phyloP scores from a whole-genome alignment of 1,284 basidiomycete species.

The Inonotus hispidus region DNA sequence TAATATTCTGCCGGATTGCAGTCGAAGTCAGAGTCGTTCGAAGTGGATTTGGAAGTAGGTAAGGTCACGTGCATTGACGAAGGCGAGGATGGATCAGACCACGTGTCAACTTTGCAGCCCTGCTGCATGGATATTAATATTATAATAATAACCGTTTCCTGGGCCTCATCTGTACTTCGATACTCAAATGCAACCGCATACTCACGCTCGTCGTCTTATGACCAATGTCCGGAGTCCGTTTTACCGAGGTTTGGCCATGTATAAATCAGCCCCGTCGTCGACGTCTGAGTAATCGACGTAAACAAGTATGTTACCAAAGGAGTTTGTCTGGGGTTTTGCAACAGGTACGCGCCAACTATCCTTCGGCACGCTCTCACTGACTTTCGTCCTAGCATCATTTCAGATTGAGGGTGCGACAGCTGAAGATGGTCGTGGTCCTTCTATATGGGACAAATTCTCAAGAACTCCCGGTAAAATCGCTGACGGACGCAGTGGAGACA shows the following conservation, averaged over 20 bases:
- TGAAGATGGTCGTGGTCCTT: slow-evolving; percentile 53
- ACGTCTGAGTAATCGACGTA: no score
- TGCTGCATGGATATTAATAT: no score
- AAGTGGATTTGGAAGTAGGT: no score
- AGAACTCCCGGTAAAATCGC: slow-evolving; percentile 58
- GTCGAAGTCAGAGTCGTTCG: background rate
- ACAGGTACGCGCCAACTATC: slow-evolving; percentile 43
- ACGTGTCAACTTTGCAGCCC: no score
- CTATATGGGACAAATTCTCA: slow-evolving; percentile 73
- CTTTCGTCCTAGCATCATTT: slow-evolving; percentile 29
- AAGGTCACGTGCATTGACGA: no score
- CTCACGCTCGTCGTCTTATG: background rate
- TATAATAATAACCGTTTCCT: no score
- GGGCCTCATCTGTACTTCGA: no score
- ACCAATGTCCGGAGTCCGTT: background rate
- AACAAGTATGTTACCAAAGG: background rate
- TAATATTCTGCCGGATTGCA: slow-evolving; percentile 16
- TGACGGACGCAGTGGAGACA: slow-evolving; percentile 61
- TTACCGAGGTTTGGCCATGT: background rate
- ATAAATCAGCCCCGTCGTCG: no score
- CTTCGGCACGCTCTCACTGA: background rate
- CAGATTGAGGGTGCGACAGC: slow-evolving; percentile 67
- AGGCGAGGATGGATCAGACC: no score
- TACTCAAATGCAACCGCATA: background rate
- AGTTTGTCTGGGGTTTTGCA: slow-evolving; percentile 70